These are phyloP conservation scores for Pinus albicaulis DNA, from an alignment of 75 land plant genomes.

Conservation along the genomic window DNA sequence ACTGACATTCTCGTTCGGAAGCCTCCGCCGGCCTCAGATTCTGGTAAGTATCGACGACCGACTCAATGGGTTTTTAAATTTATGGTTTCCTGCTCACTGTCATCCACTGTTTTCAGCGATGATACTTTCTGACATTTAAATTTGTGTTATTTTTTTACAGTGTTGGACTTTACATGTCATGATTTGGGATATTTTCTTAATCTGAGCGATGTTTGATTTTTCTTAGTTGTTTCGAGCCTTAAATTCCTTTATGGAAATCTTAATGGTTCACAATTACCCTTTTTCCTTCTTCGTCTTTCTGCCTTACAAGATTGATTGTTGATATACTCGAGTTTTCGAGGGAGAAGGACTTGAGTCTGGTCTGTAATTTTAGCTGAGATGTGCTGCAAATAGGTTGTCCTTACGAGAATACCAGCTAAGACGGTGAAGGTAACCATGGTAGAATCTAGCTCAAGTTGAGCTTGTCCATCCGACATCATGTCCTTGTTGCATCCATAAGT, in stretches of 20 bases:
- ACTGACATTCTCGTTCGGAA: slow-evolving; percentile 63
- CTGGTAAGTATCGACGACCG: slow-evolving; percentile 18
- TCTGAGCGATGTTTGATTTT: too few relatives aligned
- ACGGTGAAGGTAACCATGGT: background rate
- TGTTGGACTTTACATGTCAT: too few relatives aligned
- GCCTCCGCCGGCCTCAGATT: slow-evolving; percentile 29
- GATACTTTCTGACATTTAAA: too few relatives aligned
- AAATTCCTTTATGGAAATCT: background rate
- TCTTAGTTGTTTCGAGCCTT: background rate
- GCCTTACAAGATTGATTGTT: background rate
- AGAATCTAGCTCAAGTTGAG: background rate
- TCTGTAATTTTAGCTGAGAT: background rate
- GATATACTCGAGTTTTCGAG: background rate
- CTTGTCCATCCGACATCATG: background rate
- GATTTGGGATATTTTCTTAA: too few relatives aligned
- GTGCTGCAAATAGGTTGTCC: background rate
- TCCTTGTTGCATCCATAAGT: background rate
- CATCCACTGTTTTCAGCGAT: background rate
- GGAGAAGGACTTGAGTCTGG: background rate
- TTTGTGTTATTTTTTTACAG: too few relatives aligned
- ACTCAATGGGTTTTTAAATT: background rate
- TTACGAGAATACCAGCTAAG: background rate
- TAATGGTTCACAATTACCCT: background rate
- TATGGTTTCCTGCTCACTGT: background rate
- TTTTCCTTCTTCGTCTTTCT: background rate